These are phyloP conservation scores for Coemansia sp. DNA, from an alignment of 371 early-diverging fungal species.

Conservation along the genomic window DNA sequence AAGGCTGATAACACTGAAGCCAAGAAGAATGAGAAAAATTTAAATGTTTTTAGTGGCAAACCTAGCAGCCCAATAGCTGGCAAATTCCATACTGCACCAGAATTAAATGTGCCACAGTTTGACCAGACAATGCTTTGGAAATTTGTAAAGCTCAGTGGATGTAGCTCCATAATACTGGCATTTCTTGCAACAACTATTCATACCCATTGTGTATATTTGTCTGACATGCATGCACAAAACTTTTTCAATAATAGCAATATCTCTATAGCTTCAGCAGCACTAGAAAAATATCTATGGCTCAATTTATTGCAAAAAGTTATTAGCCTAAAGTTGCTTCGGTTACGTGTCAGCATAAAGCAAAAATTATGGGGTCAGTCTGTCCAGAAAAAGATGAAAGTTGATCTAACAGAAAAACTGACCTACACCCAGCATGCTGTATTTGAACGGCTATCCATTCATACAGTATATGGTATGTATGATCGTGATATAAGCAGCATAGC, in stretches of 20 bases:
- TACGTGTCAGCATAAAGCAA: background rate
- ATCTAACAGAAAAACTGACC: background rate
- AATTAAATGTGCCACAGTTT: slow-evolving; percentile 14
- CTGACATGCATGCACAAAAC: background rate
- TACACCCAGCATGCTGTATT: slow-evolving; percentile 16
- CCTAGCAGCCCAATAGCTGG: background rate
- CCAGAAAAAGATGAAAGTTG: slow-evolving; percentile 1
- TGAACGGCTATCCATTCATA: slow-evolving; percentile 23
- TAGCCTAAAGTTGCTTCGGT: background rate
- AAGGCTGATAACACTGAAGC: no score
- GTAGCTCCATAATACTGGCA: background rate
- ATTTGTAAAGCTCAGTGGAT: slow-evolving; percentile 11
- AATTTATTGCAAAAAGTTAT: background rate
- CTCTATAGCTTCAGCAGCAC: background rate
- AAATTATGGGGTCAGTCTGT: background rate
- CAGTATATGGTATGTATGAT: slow-evolving; percentile 1
- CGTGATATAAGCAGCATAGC: background rate
- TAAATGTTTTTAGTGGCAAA: background rate
- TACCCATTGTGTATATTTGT: background rate
- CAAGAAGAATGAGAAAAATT: background rate
- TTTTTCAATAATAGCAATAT: background rate
- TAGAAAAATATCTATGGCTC: background rate
- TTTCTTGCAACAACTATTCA: background rate
- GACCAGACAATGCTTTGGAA: slow-evolving; percentile 4
- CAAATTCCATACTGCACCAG: slow-evolving; percentile 10